Conservation (phyloP, 2,329 filamentous ascomycete species). For the Sporothrix variecibatus region DNA sequence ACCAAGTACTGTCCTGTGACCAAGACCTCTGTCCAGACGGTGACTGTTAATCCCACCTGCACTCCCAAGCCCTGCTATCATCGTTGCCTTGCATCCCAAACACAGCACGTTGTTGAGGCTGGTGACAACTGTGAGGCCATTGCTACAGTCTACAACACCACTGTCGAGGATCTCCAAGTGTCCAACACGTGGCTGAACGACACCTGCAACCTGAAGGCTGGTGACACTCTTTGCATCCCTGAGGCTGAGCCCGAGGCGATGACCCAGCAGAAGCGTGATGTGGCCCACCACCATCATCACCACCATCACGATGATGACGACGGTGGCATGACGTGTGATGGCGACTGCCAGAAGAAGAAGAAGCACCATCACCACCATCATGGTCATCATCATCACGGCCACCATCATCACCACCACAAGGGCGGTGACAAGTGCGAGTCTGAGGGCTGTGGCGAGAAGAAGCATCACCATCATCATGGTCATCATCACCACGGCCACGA, state of each 20-base stretch:
- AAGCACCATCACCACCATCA: background rate
- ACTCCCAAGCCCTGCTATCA: slow-evolving; percentile 8
- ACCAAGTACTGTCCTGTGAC: slow-evolving; percentile 25
- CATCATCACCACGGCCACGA: slow-evolving; percentile 11
- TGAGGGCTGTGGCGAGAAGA: slow-evolving; percentile 2
- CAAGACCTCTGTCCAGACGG: slow-evolving; percentile 24
- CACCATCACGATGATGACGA: slow-evolving; percentile 5
- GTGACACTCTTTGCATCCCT: slow-evolving; percentile 26
- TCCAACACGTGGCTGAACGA: slow-evolving; percentile 25
- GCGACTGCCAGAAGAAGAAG: slow-evolving; percentile 5
- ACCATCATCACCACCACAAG: background rate
- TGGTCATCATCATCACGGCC: slow-evolving; percentile 5
- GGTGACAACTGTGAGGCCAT: slow-evolving; percentile 21
- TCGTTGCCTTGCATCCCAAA: slow-evolving; percentile 8
- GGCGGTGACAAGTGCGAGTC: slow-evolving; percentile 7
- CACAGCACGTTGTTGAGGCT: slow-evolving; percentile 21
- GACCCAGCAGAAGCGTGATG: slow-evolving; percentile 22
- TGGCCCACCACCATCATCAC: slow-evolving; percentile 13
- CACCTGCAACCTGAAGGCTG: slow-evolving; percentile 8
- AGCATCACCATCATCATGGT: slow-evolving; percentile 19
- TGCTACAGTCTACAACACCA: slow-evolving; percentile 24
- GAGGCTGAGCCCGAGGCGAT: background rate
- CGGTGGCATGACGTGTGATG: slow-evolving; percentile 10
- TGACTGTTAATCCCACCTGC: slow-evolving; percentile 19
- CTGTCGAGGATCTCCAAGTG: slow-evolving; percentile 21